Conservation (phyloP, 1,139 yeast species). For the Suhomyces taliae region DNA sequence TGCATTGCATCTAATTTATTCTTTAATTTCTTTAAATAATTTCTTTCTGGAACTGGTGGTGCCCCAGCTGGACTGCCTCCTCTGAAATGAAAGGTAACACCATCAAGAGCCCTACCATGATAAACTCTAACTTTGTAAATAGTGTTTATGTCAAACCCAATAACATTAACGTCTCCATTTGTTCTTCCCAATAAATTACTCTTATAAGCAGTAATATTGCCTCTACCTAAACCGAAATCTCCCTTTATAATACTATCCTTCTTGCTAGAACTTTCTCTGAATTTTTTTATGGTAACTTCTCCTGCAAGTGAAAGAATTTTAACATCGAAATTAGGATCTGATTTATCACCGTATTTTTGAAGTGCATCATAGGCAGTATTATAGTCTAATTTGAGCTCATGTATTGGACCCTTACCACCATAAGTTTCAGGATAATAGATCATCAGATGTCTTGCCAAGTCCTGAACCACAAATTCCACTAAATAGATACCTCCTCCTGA, state of each 20-base stretch:
- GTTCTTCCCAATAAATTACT: slow-evolving; percentile 44
- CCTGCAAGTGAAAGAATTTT: slow-evolving; percentile 50
- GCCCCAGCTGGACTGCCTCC: not conserved
- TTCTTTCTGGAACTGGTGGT: slow-evolving; percentile 51
- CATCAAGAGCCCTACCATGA: slow-evolving; percentile 79
- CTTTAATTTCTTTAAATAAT: slow-evolving; percentile 39
- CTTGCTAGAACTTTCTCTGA: slow-evolving; percentile 16
- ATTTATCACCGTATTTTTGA: slow-evolving; percentile 25
- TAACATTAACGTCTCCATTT: slow-evolving; percentile 19
- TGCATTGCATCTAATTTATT: slow-evolving; percentile 12
- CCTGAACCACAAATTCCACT: slow-evolving; percentile 64
- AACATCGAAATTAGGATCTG: slow-evolving; percentile 43
- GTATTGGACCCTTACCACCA: slow-evolving; percentile 62
- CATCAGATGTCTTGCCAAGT: slow-evolving; percentile 60
- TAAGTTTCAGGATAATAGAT: slow-evolving; percentile 58
- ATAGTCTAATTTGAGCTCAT: slow-evolving; percentile 50
- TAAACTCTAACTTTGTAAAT: slow-evolving; percentile 57
- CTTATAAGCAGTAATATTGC: slow-evolving; percentile 44
- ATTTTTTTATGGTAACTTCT: slow-evolving; percentile 33
- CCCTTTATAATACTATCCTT: slow-evolving; percentile 25
- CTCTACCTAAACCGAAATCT: slow-evolving; percentile 45
- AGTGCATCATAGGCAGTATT: slow-evolving; percentile 44
- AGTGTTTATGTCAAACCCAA: slow-evolving; percentile 31
- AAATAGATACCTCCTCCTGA: slow-evolving; percentile 69
- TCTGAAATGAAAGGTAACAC: slow-evolving; percentile 42